A percentile compares a stretch with the other conserved stretches of the same genome.
Conservation (phyloP, 2,329 filamentous ascomycete species). For the Fusarium sp. region DNA sequence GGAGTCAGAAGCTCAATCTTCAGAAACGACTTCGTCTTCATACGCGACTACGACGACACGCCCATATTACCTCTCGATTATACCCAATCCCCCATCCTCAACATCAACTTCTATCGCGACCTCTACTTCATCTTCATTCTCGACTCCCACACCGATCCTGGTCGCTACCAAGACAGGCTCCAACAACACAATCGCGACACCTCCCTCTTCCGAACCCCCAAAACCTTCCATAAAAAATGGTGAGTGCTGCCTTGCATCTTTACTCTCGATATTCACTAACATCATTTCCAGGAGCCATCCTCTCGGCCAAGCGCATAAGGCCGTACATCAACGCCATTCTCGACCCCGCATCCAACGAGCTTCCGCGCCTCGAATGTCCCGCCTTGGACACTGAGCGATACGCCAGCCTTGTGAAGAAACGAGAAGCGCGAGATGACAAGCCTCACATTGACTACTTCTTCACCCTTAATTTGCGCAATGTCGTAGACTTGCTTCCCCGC, state of each 20-base stretch:
- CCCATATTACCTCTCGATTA: not conserved
- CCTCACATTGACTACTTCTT: slow-evolving; percentile 58
- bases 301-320: slow-evolving; percentile 34
- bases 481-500: slow-evolving; percentile 58
- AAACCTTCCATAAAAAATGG: slow-evolving; percentile 8
- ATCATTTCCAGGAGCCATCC: slow-evolving; percentile 48
- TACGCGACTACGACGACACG: slow-evolving; percentile 1
- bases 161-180: not conserved
- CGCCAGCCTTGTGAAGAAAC: slow-evolving; percentile 23
- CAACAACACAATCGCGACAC: not conserved
- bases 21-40: not conserved
- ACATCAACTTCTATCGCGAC: not conserved
- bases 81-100: not conserved
- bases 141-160: not conserved
- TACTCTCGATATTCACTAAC: not conserved
- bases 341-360: slow-evolving; percentile 39
- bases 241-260: not conserved
- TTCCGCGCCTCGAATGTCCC: slow-evolving; percentile 48
- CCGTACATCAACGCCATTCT: slow-evolving; percentile 48
- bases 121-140: slow-evolving; percentile 4
- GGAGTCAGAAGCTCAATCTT: not conserved
- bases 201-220: not conserved
- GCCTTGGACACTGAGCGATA: slow-evolving; percentile 36
- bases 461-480: slow-evolving; percentile 63
- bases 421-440: not conserved